Conservation (phyloP, 805 yeast genomes). For the Candida adriatica region DNA sequence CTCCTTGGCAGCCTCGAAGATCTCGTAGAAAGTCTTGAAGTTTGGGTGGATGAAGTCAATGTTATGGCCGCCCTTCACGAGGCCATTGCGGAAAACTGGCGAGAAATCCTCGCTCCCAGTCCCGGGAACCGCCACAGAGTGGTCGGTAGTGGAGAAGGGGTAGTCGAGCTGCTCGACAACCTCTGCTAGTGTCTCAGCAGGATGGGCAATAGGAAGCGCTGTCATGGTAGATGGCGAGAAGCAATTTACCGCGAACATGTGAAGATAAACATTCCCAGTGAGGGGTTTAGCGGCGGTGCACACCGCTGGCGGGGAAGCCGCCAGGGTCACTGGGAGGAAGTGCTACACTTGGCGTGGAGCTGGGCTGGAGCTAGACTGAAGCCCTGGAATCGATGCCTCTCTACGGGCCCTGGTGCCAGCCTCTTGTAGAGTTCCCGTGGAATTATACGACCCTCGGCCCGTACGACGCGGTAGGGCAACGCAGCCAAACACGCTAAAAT, state of each 20-base stretch:
- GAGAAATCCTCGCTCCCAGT: slow-evolving; percentile 37
- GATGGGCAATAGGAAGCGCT: slow-evolving; percentile 5
- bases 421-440: too few species aligned
- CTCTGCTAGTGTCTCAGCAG: slow-evolving; percentile 8
- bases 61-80: slow-evolving; percentile 23
- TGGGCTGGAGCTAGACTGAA: too few species aligned
- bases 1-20: slow-evolving; percentile 37
- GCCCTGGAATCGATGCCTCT: too few species aligned
- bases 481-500: too few species aligned
- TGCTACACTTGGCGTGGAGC: too few species aligned
- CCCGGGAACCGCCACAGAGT: slow-evolving; percentile 19
- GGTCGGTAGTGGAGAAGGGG: slow-evolving; percentile 15
- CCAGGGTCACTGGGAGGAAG: too few species aligned
- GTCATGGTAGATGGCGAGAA: slow-evolving; percentile 3
- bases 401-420: too few species aligned
- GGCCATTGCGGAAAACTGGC: slow-evolving; percentile 41
- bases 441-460: too few species aligned
- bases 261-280: too few species aligned
- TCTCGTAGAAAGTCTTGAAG: slow-evolving; percentile 36
- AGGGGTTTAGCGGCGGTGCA: too few species aligned
- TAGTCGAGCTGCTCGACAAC: slow-evolving; percentile 14
- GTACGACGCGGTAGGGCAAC: too few species aligned
- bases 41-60: slow-evolving; percentile 36
- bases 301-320: too few species aligned
- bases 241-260: slow-evolving; percentile 2